These are phyloP conservation scores for Cucurbitaria berberidis DNA, from an alignment of 2,329 filamentous ascomycete genomes.

Conservation along the genomic window DNA sequence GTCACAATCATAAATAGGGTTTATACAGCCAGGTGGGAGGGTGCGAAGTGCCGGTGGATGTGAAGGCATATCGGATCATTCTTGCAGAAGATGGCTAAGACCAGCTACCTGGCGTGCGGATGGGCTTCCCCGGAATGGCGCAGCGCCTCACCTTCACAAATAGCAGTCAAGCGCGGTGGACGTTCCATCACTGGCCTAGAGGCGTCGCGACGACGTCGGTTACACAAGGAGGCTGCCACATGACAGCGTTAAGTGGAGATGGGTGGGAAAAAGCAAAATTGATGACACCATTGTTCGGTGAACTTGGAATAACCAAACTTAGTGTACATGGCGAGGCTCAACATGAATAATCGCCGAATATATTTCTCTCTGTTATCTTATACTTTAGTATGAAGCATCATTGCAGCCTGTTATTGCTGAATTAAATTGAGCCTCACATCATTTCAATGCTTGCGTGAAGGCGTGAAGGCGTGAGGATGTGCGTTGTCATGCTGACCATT, in stretches of 20 bases:
- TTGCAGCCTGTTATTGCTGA: too few species aligned
- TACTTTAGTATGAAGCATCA: too few species aligned
- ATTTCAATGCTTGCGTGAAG: too few species aligned
- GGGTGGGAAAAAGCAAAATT: constrained; percentile 1
- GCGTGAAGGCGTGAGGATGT: too few species aligned
- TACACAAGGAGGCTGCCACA: constrained; percentile 1
- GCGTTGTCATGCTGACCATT: too few species aligned
- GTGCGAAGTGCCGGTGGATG: background rate
- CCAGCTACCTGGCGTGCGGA: background rate
- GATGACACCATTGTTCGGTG: background rate
- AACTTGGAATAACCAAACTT: background rate
- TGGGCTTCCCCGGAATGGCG: background rate
- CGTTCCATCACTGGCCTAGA: background rate
- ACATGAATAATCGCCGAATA: background rate
- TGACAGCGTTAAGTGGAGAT: background rate
- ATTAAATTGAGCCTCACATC: too few species aligned
- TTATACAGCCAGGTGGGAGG: background rate
- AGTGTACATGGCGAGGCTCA: background rate
- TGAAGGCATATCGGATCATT: background rate
- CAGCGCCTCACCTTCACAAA: background rate
- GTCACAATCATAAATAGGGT: background rate
- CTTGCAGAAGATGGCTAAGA: background rate
- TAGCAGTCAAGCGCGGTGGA: background rate
- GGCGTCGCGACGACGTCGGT: background rate
- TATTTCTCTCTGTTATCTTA: background rate